Evolutionary conservation across 176 grass and related monocot genomes (phyloP).

Genomic region (maize (Zea mays)): DNA sequence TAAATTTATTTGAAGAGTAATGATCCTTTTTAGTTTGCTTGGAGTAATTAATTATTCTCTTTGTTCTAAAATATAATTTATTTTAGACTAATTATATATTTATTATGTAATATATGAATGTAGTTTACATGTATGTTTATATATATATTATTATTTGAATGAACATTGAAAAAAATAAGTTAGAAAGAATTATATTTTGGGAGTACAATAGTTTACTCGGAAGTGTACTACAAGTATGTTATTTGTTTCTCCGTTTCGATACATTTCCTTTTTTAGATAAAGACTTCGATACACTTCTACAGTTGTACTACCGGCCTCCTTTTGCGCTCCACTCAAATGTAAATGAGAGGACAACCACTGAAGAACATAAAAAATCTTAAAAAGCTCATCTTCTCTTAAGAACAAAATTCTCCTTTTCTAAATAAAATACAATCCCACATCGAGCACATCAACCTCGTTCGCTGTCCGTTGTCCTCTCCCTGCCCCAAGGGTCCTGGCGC

Average conservation of each 20-base stretch:
- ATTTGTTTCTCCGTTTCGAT: neutral
- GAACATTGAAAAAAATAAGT: no score
- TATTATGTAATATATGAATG: no score
- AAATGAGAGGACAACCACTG: conserved; percentile 25
- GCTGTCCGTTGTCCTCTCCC: conserved; percentile 31
- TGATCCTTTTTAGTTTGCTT: no score
- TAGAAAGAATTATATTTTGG: no score
- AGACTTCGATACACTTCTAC: neutral
- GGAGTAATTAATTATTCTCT: no score
- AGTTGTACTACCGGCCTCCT: neutral
- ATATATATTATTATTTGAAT: no score
- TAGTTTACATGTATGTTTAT: no score
- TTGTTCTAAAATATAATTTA: no score
- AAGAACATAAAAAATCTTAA: neutral
- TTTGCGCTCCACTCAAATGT: conserved; percentile 27
- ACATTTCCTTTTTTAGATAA: neutral
- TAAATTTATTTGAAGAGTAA: no score
- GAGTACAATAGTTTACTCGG: no score
- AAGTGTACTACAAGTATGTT: no score
- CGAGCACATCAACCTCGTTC: conserved; percentile 39
- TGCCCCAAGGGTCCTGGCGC: conserved; percentile 20
- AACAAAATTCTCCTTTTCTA: neutral
- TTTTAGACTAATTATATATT: no score
- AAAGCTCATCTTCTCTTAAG: neutral
- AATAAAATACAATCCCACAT: conserved; percentile 30